Evolutionary conservation across 2,329 filamentous ascomycete genomes (phyloP), one percentile per base, ranked within the genome.

Genomic region (Claviceps pusilla): DNA sequence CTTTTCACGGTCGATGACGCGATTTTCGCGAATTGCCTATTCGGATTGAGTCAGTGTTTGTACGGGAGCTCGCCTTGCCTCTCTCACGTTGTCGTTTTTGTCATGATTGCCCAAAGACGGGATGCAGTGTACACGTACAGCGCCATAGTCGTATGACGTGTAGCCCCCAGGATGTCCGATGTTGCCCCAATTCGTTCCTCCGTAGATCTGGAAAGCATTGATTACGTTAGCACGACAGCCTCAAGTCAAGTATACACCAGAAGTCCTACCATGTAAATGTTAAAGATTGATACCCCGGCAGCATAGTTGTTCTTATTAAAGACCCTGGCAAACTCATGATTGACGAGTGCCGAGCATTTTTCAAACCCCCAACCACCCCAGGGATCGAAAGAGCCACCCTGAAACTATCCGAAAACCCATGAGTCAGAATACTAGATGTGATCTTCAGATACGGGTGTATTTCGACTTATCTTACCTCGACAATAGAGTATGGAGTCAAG

Each of bases 171-270:
- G 76, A 59, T 88, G 80, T 0, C 86, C 84, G 4, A 88, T 67
- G 57, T 89, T 90, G 0, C 87, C 87, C 87, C 87, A 91, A 64
- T 91, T 93, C 0, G 87, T 90, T 6, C 87, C 87, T 14, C 87
- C 87, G 59, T 77, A 87, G 0, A 77, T 82, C 77, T 79, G 39
- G 2, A 11, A 14, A 37, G 7, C 11, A 51, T 51, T 11, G n/a
- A 14, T 16, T 14, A 28, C 19, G 31, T 52, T 7, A 35, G 12
- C 7, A 43, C 2, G 28, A n/a, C 6, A 6, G 12, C 16, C 16
- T 12, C 10, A 51, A 24, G 24, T 24, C n/a, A 10, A 41, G 16
- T 3, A 24, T 24, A 29, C 6, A 28, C 4, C 35, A 47, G 29
- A 29, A 46, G 16, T 1, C 52, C 59, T 63, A 82, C 80, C 87